Base-by-base conservation (phyloP, 2,329 filamentous ascomycete species). In the Colletotrichum spaethianum region DNA sequence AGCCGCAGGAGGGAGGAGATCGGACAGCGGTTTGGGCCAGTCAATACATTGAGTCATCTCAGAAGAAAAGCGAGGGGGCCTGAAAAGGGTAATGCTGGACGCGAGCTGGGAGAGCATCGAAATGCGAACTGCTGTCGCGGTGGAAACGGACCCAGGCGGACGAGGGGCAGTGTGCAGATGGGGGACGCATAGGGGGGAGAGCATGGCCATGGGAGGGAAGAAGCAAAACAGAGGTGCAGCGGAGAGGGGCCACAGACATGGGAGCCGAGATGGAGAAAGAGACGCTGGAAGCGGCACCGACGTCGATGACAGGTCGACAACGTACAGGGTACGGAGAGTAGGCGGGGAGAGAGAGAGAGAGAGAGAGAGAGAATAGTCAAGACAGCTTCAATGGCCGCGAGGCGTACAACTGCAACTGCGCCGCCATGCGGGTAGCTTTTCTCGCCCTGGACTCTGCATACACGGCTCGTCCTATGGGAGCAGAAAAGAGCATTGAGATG, bases 341-440 rank as follows among this genome's bases (percentile, higher is more conserved):
- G 50, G 36, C 4, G 48, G 44, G 56, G 44, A n/a, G n/a, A n/a
- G n/a, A n/a, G n/a, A n/a, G n/a, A n/a, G 42, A 42, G 16, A 46
- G 31, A 31, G 28, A n/a, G 48, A 18, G 18, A 18, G 59, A 63
- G 56, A 62, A 52, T 60, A 14, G 57, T 42, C 52, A 56, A 44
- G 36, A 66, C 60, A 44, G 63, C 67, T 72, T 73, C 40, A 56
- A 66, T 73, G 63, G 66, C 69, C 68, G 42, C 50, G 60, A 67
- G 57, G 68, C 68, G 63, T 77, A 73, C 74, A 79, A 76, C 77
- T 53, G 75, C 75, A 79, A 80, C 82, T 85, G 84, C 84, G 83
- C 83, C 83, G 82, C 84, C 78, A 82, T 84, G 80, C 81, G 78
- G 77, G 81, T 79, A 82, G 81, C 60, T 50, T 62, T 48, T 62